These are phyloP conservation scores for Plenodomus biglobosus DNA, from an alignment of 2,329 filamentous ascomycete genomes.

Conservation along the genomic window DNA sequence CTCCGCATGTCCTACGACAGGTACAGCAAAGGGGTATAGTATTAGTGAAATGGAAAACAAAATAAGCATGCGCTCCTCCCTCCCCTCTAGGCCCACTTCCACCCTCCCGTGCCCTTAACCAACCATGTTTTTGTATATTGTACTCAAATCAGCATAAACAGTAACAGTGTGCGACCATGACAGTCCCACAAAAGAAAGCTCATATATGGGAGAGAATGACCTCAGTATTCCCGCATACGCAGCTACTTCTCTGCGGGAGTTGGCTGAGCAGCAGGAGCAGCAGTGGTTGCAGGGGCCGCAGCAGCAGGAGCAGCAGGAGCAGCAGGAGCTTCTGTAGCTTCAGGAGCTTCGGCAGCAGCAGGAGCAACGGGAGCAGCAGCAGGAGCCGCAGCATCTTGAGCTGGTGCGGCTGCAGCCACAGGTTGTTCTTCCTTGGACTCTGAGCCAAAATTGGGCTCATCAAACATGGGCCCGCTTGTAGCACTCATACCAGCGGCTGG, in stretches of 20 bases:
- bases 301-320: slow-evolving; percentile 15
- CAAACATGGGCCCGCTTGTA: slow-evolving; percentile 42
- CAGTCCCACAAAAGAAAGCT: no score
- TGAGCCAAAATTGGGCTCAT: slow-evolving; percentile 33
- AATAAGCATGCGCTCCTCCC: not conserved
- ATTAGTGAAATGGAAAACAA: slow-evolving; percentile 29
- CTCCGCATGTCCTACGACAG: slow-evolving; percentile 18
- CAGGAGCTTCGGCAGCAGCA: slow-evolving; percentile 14
- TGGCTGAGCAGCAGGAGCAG: slow-evolving; percentile 7
- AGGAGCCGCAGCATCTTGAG: slow-evolving; percentile 15
- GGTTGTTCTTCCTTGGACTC: slow-evolving; percentile 24
- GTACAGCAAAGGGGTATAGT: slow-evolving; percentile 38
- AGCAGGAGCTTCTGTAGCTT: slow-evolving; percentile 12
- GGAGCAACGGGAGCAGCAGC: slow-evolving; percentile 13
- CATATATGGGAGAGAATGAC: no score
- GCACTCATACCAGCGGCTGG: slow-evolving; percentile 44
- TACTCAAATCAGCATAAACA: no score
- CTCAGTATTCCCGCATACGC: not conserved
- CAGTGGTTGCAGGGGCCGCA: slow-evolving; percentile 5
- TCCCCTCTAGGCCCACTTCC: not conserved
- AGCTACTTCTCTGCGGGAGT: slow-evolving; percentile 22
- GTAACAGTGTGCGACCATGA: no score
- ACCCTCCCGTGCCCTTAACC: not conserved
- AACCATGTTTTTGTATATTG: not conserved
- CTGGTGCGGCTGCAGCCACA: slow-evolving; percentile 9